Percentiles rank a stretch among this genome's conserved stretches.
These are phyloP conservation scores for Begonia masoniana DNA, from an alignment of 306 rosid species.

Conservation along the genomic window DNA sequence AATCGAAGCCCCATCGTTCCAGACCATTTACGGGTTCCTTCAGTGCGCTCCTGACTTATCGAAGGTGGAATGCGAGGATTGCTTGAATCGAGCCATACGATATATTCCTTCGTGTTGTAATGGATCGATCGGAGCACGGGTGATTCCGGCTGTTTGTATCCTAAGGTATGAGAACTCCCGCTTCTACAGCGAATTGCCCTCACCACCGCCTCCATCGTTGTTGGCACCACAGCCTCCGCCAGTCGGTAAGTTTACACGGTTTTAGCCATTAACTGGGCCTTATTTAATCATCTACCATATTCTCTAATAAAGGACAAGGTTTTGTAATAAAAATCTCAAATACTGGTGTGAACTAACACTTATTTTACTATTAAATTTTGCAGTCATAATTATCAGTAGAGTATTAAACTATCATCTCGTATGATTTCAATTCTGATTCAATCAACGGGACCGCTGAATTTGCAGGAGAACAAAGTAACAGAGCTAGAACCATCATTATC, in stretches of 20 bases:
- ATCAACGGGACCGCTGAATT: background rate
- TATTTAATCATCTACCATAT: too few species aligned
- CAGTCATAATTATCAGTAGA: too few species aligned
- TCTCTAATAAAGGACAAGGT: too few species aligned
- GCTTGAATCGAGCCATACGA: background rate
- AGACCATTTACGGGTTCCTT: constrained; percentile 5
- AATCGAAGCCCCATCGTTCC: background rate
- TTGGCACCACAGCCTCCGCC: background rate
- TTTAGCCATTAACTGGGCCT: too few species aligned
- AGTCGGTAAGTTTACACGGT: too few species aligned
- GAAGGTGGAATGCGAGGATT: background rate
- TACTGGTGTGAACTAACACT: too few species aligned
- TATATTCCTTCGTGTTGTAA: constrained; percentile 3
- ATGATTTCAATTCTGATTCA: too few species aligned
- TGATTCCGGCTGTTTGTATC: background rate
- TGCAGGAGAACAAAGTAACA: constrained; percentile 7
- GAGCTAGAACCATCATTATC: constrained; percentile 4
- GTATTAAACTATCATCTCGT: too few species aligned
- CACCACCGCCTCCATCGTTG: constrained; percentile 5
- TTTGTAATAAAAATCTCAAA: too few species aligned
- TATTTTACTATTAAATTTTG: too few species aligned
- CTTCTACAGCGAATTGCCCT: background rate
- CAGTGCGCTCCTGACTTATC: constrained; percentile 11
- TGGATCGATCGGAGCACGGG: background rate
- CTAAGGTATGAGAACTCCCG: background rate